Percentiles rank a stretch among this genome's conserved stretches.
Conservation (phyloP, 768 basidiomycete genomes). For the Lactarius deliciosus region DNA sequence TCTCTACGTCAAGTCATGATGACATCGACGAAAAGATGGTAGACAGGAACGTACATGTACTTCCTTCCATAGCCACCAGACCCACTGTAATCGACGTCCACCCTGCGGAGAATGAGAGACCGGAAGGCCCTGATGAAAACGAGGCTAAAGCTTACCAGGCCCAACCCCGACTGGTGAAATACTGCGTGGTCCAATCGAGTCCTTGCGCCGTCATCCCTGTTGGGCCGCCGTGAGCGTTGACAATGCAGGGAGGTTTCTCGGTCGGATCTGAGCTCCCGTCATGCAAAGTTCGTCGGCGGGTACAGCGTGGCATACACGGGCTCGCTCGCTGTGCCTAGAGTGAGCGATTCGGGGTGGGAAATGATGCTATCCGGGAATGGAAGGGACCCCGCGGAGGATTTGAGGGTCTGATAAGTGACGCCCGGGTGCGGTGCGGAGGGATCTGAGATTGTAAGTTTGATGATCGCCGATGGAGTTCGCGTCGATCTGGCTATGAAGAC, state of each 20-base stretch:
- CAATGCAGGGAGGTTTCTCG: conserved; percentile 24
- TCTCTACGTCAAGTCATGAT: conserved; percentile 33
- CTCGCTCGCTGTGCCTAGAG: background rate
- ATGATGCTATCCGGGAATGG: conserved; percentile 21
- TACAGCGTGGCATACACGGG: conserved; percentile 14
- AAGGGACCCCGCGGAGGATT: conserved; percentile 10
- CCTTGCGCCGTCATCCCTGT: conserved; percentile 49
- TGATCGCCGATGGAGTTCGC: no score
- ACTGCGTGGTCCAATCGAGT: conserved; percentile 46
- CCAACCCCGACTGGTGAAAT: conserved; percentile 37
- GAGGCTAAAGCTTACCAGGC: conserved; percentile 50
- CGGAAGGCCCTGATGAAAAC: conserved; percentile 3
- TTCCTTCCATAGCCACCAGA: conserved; percentile 70
- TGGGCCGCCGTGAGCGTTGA: conserved; percentile 39
- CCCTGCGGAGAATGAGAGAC: conserved; percentile 40
- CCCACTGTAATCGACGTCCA: conserved; percentile 78
- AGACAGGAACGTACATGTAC: conserved; percentile 46
- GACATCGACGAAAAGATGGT: background rate
- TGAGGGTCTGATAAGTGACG: background rate
- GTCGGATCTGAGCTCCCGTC: conserved; percentile 3
- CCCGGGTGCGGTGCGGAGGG: no score
- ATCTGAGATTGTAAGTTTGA: no score
- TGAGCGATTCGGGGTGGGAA: conserved; percentile 16
- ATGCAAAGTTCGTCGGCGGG: conserved; percentile 20
- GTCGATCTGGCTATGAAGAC: no score